Base-by-base conservation (phyloP, 495 filamentous ascomycete genomes). In the Aspergillus bertholletiae region DNA sequence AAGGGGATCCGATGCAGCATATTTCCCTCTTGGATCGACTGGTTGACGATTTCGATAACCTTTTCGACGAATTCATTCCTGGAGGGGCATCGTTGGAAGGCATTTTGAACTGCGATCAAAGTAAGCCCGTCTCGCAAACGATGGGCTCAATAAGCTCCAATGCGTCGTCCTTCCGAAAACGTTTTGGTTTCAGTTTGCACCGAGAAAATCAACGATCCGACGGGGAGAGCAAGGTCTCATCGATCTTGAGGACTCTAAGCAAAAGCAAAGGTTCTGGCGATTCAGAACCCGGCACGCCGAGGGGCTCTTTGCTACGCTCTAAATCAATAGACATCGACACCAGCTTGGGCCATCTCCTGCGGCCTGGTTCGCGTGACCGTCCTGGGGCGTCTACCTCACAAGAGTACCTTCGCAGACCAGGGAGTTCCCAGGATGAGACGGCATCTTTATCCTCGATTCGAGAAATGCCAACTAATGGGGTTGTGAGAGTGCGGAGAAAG, bases 1-100 rank as follows among this genome's bases (percentile, higher is more conserved):
- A 92, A 56, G 87, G 86, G 9, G 84, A 83, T 57, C 83, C 92
- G 8, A 85, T 88, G 54, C 81, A 92, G 45, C 94, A 92, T 63
- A 90, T 98, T 57, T 92, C 91, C 27, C 77, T 98, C 5, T 74
- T 98, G 37, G 94, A 98, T 74, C 85, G 92, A 45, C 73, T 98
- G 17, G 92, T 97, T 0, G 92, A 96, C 53, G 94, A 97, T 61
- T 89, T 87, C 60, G 92, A 97, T 41, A 82, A 80, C 51, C 82
- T 97, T 18, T 97, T 97, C 59, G 88, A 88, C 35, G 86, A 89
- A 57, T 82, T 78, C 22, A 69, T 76, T 32, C 80, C 81, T 26
- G 74, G 72, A 7, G 72, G 73, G 7, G 59, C 67, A 53, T 64
- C 74, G 23, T 49, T 75, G 30, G 69, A 79, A 67, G 73, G 70